A percentile compares a stretch with the other conserved stretches of the same genome.
Evolutionary conservation across 2,329 filamentous ascomycete genomes (phyloP).

Genomic region (Trichoderma afroharzianum): DNA sequence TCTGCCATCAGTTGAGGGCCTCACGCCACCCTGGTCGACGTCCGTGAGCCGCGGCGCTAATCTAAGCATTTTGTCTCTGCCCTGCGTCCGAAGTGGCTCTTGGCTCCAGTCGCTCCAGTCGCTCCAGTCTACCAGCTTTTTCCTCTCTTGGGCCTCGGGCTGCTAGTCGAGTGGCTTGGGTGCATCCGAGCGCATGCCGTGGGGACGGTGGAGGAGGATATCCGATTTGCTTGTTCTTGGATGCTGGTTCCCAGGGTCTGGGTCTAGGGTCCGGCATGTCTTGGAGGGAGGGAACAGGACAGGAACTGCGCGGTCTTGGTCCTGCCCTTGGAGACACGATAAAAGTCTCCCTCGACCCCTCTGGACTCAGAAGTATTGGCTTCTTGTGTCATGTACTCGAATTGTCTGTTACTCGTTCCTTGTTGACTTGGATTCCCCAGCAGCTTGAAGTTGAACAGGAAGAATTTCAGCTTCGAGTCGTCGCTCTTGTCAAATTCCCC

Average conservation of each 20-base stretch:
- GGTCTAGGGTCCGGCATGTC: neutral
- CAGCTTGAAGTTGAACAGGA: neutral
- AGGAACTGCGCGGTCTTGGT: constrained; percentile 1
- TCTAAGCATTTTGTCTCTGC: constrained; percentile 8
- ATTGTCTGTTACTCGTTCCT: neutral
- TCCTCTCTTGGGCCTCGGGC: neutral
- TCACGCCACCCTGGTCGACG: constrained; percentile 10
- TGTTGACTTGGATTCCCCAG: neutral
- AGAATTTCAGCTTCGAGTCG: neutral
- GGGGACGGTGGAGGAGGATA: neutral
- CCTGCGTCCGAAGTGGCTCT: constrained; percentile 13
- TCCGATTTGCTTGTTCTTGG: constrained; percentile 1
- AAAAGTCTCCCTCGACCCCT: constrained; percentile 18
- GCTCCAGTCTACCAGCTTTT: neutral
- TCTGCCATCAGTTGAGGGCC: neutral
- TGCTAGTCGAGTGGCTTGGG: constrained; percentile 5
- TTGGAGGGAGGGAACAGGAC: constrained; percentile 5
- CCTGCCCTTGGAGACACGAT: constrained; percentile 6
- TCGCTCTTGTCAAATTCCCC: neutral
- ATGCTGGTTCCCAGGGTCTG: neutral
- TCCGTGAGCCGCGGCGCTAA: constrained; percentile 19
- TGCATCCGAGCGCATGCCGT: neutral
- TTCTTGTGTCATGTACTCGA: neutral
- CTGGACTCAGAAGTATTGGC: neutral
- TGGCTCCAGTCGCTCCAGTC: neutral